Evolutionary conservation across 73 alveolate genomes (phyloP), one percentile per base, ranked within the genome.

Genomic region (Stentor coeruleus): DNA sequence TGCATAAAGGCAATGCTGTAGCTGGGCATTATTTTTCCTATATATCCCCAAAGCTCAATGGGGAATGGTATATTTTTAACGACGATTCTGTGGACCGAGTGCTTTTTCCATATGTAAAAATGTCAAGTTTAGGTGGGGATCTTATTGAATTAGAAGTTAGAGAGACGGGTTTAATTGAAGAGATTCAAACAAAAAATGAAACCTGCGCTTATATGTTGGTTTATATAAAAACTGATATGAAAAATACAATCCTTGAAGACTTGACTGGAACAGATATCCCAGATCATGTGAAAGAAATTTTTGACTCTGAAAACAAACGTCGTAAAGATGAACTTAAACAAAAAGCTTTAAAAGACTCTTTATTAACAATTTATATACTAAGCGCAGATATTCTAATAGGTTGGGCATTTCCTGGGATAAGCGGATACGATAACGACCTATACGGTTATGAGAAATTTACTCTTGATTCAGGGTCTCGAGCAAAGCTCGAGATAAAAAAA

Each of bases 21-120:
- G 90, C 94, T 79, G 99, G 99, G 35, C 99, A 95, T 86, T 95
- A 95, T 86, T 93, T 49, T 81, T 95, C 99, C 36, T 89, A 72
- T 59, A 86, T 89, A 49, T 39, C 72, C 14, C 91, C 91, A 26
- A 40, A 79, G 2, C 26, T 66, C 3, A 81, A 87, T 4, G 86
- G 74, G 6, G 3, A 76, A 38, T 89, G 95, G 91, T 84, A 26
- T 59, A 88, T 83, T 74, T 89, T 86, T 77, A 86, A 89, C 76
- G 93, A 89, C 74, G 82, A 74, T 58, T 36, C 33, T 35, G 95
- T 89, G 2, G 59, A 31, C 3, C 75, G 42, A 0, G 79, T 31
- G 14, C 37, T 66, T 1, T 40, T 2, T 26, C 20, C 36, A 1
- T 26, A 26, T 20, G 42, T 31, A 0, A 26, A 28, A 28, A 31